Base-by-base conservation (phyloP, 2,329 filamentous ascomycete species). In the Sordariomycetes sp. region DNA sequence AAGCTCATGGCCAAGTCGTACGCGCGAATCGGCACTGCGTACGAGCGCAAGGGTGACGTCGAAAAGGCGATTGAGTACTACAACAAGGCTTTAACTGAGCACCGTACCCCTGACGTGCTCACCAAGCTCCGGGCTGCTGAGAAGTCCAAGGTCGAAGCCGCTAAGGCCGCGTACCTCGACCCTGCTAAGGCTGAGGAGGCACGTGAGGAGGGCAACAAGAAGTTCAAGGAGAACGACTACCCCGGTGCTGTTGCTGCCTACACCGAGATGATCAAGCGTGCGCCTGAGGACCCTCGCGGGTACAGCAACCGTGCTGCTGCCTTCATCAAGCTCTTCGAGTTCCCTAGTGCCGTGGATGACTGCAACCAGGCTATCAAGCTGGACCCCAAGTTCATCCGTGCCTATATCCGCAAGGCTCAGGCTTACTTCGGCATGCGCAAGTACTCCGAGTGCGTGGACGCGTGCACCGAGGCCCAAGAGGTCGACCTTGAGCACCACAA, bases 1-100 rank as follows among this genome's bases (percentile, higher is more conserved):
- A 98, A 98, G 76, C 73, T 88, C 53, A 90, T 98, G 45, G 88
- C 93, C 54, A 96, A 95, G 78, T 85, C 90, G n/a, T 95, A 92
- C 51, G 87, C 88, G 25, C 86, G 92, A 47, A 94, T 98, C 46
- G 92, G 92, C 43, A 75, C 79, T n/a, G 79, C 90, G 0, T 87
- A 96, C 57, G 92, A 98, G 70, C 94, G 87, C 66, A 64, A 82
- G 55, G 86, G 83, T 45, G 82, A 96, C 48, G 66, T 92, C 9
- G 58, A 72, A 35, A 75, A 80, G 39, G 92, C 93, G 17, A 76
- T 98, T 43, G 79, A 86, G 46, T 86, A 85, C 68, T 98, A 90
- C 72, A 81, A 94, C 63, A 86, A 81, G 59, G 93, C 90, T 4
- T 75, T 98, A 43, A 96, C 86, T 5, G 92, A 98, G 66, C 88